Percentiles rank a stretch among this genome's conserved stretches.
Evolutionary conservation across 352 stramenopile genomes (phyloP).

Genomic region (Phytophthora foliorum): DNA sequence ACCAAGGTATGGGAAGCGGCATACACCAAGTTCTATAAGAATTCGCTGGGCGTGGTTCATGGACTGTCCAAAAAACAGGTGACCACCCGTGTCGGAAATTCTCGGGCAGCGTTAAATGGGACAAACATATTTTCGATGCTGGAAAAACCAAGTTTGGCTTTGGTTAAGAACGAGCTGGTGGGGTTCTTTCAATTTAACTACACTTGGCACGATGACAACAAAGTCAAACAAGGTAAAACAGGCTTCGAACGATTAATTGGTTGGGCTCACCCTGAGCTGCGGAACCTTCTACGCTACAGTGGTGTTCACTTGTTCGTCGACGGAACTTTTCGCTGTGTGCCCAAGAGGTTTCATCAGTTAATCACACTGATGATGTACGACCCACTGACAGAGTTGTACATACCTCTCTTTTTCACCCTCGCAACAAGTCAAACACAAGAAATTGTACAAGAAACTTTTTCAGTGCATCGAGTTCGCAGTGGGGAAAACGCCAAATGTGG

Average conservation of each 20-base stretch:
- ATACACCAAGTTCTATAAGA: too few relatives aligned
- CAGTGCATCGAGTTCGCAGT: slow-evolving; percentile 16
- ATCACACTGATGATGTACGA: slow-evolving; percentile 10
- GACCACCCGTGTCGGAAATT: too few relatives aligned
- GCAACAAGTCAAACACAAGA: slow-evolving; percentile 8
- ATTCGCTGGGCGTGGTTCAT: too few relatives aligned
- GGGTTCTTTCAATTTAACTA: slow-evolving; percentile 13
- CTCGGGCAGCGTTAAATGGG: too few relatives aligned
- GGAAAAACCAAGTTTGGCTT: not conserved
- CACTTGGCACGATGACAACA: not conserved
- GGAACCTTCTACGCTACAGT: slow-evolving; percentile 1
- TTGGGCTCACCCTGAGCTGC: slow-evolving; percentile 4
- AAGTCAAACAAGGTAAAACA: too few relatives aligned
- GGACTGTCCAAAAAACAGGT: too few relatives aligned
- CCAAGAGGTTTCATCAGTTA: slow-evolving; percentile 1
- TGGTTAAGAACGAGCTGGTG: not conserved
- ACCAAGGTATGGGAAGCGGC: too few relatives aligned
- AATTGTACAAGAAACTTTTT: slow-evolving; percentile 8
- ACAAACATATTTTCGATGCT: not conserved
- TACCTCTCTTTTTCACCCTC: slow-evolving; percentile 5
- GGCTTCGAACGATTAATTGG: not conserved
- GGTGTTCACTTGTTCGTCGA: slow-evolving; percentile 8
- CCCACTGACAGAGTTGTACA: not conserved
- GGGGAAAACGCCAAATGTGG: not conserved
- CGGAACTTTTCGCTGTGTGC: too few relatives aligned